These are phyloP conservation scores for Polysphondylium violaceum DNA, from an alignment of 78 protist species.

Conservation along the genomic window DNA sequence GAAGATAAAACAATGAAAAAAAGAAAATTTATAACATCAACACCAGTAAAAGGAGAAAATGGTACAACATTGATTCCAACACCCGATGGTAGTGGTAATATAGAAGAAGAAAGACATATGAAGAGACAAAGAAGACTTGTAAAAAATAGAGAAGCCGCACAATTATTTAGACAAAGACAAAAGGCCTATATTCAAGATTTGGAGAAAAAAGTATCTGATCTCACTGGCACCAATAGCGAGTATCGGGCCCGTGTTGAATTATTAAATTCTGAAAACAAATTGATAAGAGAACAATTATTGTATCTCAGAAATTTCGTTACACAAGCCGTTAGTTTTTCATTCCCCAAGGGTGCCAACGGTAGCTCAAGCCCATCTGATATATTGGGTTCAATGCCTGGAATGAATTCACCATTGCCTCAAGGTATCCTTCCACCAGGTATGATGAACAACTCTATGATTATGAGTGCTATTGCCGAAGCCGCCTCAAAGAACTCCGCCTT, in stretches of 20 bases:
- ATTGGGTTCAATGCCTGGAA: background rate
- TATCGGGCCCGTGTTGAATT: constrained; percentile 61
- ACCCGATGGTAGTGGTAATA: constrained; percentile 42
- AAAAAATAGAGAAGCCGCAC: constrained; percentile 84
- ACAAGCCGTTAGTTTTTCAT: constrained; percentile 71
- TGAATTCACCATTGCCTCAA: constrained; percentile 38
- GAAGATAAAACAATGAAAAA: constrained; percentile 64
- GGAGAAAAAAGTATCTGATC: constrained; percentile 61
- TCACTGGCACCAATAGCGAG: constrained; percentile 72
- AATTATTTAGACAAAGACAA: constrained; percentile 84
- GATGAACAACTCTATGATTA: constrained; percentile 68
- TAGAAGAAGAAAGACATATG: constrained; percentile 70
- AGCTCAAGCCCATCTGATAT: constrained; percentile 3
- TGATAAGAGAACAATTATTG: constrained; percentile 77
- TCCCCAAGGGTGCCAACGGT: constrained; percentile 45
- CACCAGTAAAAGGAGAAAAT: constrained; percentile 73
- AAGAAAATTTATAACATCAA: constrained; percentile 68
- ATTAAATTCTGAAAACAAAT: constrained; percentile 74
- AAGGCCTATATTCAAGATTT: constrained; percentile 80
- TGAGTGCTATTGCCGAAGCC: constrained; percentile 77
- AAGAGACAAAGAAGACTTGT: constrained; percentile 81
- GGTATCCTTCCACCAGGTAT: constrained; percentile 51
- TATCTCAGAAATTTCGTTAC: constrained; percentile 69
- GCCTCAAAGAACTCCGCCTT: constrained; percentile 33
- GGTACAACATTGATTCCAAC: constrained; percentile 71